phyloP scores from a whole-genome alignment of 305 asterid species.

The Withania somnifera region DNA sequence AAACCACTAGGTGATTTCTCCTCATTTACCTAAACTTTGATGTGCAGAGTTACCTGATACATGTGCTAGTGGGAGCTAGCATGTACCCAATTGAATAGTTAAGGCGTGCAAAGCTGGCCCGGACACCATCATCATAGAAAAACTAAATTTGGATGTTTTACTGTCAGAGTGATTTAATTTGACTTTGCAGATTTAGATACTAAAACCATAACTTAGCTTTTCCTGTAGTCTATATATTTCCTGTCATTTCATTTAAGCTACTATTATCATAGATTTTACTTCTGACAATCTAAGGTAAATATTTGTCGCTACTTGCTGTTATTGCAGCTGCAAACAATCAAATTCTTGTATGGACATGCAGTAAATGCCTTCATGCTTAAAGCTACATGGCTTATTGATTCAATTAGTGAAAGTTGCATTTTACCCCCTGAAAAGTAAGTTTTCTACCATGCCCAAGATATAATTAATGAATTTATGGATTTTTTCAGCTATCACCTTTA shows the following conservation, averaged over 20 bases:
- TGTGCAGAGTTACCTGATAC: not conserved
- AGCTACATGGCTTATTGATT: slow-evolving; percentile 67
- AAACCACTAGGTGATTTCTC: not conserved
- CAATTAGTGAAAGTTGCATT: slow-evolving; percentile 47
- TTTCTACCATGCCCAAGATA: slow-evolving; percentile 5
- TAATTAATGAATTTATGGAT: not conserved
- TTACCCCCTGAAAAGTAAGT: slow-evolving; percentile 59
- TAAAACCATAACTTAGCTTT: not conserved
- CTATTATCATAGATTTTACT: slow-evolving; percentile 6
- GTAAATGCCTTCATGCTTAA: slow-evolving; percentile 55
- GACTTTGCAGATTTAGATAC: not conserved
- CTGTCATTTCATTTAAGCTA: slow-evolving; percentile 13
- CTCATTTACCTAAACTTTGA: not conserved
- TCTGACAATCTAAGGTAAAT: slow-evolving; percentile 6
- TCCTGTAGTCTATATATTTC: not conserved
- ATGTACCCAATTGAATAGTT: not conserved
- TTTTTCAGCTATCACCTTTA: not conserved
- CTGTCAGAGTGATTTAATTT: not conserved
- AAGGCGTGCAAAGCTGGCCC: not conserved
- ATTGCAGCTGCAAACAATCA: slow-evolving; percentile 63
- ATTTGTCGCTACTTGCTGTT: slow-evolving; percentile 16
- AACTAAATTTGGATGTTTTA: not conserved
- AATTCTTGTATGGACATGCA: slow-evolving; percentile 82
- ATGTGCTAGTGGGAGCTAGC: not conserved
- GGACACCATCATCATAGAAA: not conserved